Percentiles rank a stretch among this genome's conserved stretches.
phyloP scores from a whole-genome alignment of 768 basidiomycete genomes.

The Pisolithus microcarpus region DNA sequence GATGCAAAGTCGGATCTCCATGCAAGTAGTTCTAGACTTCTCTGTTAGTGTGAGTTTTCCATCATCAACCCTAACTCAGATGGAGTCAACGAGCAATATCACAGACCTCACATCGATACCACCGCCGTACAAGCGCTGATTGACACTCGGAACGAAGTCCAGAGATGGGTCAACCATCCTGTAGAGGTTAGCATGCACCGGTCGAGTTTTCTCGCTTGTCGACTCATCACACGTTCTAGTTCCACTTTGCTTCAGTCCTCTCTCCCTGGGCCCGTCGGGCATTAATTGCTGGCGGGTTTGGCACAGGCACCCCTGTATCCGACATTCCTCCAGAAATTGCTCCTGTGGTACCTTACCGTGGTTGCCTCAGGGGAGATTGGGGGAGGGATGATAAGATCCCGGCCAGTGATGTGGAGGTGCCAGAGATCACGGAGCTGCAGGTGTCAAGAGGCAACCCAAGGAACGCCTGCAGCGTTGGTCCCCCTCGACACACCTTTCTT shows the following conservation, averaged over 20 bases:
- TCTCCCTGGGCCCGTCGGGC: constrained; percentile 93
- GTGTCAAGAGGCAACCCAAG: background rate
- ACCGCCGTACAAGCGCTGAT: constrained; percentile 88
- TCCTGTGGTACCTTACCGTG: constrained; percentile 60
- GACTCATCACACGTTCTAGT: constrained; percentile 38
- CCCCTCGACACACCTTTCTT: constrained; percentile 70
- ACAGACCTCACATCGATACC: constrained; percentile 81
- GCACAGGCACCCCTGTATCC: constrained; percentile 47
- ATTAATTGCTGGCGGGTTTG: constrained; percentile 86
- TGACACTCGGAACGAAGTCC: constrained; percentile 82
- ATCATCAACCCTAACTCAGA: background rate
- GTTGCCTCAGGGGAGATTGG: constrained; percentile 31
- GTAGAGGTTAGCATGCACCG: constrained; percentile 48
- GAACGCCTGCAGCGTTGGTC: constrained; percentile 31
- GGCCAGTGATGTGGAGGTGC: constrained; percentile 28
- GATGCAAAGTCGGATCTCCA: constrained; percentile 63
- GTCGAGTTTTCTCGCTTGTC: background rate
- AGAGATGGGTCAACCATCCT: constrained; percentile 73
- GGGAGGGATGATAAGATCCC: background rate
- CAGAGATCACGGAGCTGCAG: constrained; percentile 15
- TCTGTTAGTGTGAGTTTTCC: constrained; percentile 57
- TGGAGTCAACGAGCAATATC: background rate
- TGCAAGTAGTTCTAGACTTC: constrained; percentile 90
- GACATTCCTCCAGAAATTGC: constrained; percentile 58
- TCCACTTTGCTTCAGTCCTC: constrained; percentile 89